A percentile compares a stretch with the other conserved stretches of the same genome.
Evolutionary conservation across 2,329 filamentous ascomycete species (phyloP).

Genomic region (Periconia digitata): DNA sequence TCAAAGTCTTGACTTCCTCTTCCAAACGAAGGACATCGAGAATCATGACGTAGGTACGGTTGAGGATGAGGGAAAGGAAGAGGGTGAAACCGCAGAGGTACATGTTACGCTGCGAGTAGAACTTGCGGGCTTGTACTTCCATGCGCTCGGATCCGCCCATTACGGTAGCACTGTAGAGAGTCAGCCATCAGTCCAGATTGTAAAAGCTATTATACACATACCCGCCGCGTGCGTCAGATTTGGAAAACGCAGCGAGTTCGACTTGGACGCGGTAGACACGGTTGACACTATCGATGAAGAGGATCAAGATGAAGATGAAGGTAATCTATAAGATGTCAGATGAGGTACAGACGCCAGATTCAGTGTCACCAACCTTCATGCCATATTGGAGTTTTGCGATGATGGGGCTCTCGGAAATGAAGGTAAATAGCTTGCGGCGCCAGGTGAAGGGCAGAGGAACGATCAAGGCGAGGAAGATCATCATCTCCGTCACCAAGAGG

Average conservation of each 20-base stretch:
- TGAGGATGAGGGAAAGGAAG: constrained; percentile 97
- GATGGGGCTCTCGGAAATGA: constrained; percentile 85
- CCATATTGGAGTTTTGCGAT: constrained; percentile 96
- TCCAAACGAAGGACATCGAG: constrained; percentile 89
- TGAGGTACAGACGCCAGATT: not conserved
- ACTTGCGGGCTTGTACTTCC: constrained; percentile 98
- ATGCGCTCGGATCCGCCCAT: constrained; percentile 87
- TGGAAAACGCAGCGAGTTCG: constrained; percentile 74
- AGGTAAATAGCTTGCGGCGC: constrained; percentile 87
- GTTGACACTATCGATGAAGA: constrained; percentile 95
- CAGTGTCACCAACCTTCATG: constrained; percentile 66
- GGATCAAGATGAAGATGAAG: constrained; percentile 97
- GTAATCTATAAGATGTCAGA: constrained; percentile 65
- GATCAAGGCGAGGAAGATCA: constrained; percentile 75
- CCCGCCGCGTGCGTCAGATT: constrained; percentile 57
- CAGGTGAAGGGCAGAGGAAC: constrained; percentile 85
- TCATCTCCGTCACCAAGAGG: constrained; percentile 81
- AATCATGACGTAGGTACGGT: constrained; percentile 98
- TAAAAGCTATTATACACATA: constrained; percentile 42
- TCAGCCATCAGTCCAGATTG: constrained; percentile 12
- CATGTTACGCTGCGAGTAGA: constrained; percentile 99
- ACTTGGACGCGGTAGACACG: constrained; percentile 96
- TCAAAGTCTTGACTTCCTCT: constrained; percentile 83
- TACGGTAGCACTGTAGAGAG: constrained; percentile 60
- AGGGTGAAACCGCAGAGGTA: constrained; percentile 99